Conservation (phyloP, 768 basidiomycete species). For the Baorangia bicolor region DNA sequence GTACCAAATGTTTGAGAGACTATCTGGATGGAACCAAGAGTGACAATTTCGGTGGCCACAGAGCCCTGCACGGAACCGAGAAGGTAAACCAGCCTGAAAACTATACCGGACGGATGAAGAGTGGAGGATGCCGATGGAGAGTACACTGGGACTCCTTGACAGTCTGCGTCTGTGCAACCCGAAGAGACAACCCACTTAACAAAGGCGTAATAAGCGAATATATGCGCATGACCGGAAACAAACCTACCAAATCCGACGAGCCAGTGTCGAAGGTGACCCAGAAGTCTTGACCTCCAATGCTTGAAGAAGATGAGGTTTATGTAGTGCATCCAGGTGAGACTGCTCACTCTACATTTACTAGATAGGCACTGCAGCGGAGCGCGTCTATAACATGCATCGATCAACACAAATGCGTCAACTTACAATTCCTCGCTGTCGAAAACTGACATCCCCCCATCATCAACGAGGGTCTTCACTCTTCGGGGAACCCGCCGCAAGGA, state of each 20-base stretch:
- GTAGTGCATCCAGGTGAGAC: background rate
- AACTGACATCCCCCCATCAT: slow-evolving; percentile 24
- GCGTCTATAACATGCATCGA: background rate
- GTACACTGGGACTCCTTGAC: slow-evolving; percentile 44
- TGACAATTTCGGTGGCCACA: slow-evolving; percentile 48
- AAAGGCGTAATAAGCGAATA: slow-evolving; percentile 1
- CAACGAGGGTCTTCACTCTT: slow-evolving; percentile 13
- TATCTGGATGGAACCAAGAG: slow-evolving; percentile 45
- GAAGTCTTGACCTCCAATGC: slow-evolving; percentile 44
- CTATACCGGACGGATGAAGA: slow-evolving; percentile 29
- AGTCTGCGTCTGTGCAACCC: slow-evolving; percentile 45
- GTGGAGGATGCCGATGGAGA: slow-evolving; percentile 31
- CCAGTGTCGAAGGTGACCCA: slow-evolving; percentile 54
- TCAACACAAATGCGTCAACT: slow-evolving; percentile 11
- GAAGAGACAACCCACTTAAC: slow-evolving; percentile 52
- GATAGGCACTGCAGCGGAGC: slow-evolving; percentile 36
- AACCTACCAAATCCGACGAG: slow-evolving; percentile 51
- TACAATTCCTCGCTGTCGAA: slow-evolving; percentile 36
- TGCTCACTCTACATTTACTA: slow-evolving; percentile 37
- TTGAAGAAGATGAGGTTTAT: slow-evolving; percentile 18
- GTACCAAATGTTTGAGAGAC: slow-evolving; percentile 49
- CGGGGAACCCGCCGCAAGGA: slow-evolving; percentile 25
- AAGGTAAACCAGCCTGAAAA: slow-evolving; percentile 52
- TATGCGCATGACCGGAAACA: background rate
- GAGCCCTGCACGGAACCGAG: slow-evolving; percentile 52